These are phyloP conservation scores for Gossypium thurberi DNA, from an alignment of 345 rosid genomes.

Conservation along the genomic window DNA sequence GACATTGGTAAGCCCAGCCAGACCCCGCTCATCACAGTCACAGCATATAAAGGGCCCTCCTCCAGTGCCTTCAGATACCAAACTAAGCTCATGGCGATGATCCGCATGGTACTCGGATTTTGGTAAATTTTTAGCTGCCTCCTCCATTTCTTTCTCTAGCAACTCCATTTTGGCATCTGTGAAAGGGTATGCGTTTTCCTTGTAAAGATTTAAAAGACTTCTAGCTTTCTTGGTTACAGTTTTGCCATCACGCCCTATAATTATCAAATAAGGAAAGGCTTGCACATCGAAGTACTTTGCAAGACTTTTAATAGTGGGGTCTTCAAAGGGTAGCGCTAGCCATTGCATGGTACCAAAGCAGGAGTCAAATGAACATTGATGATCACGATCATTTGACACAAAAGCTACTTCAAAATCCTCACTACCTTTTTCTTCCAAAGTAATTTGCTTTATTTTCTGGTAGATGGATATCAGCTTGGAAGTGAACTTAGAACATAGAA, in stretches of 20 bases:
- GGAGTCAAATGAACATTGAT: slow-evolving; percentile 28
- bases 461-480: slow-evolving; percentile 42
- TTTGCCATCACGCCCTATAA: slow-evolving; percentile 55
- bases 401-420: slow-evolving; percentile 43
- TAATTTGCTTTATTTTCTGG: slow-evolving; percentile 34
- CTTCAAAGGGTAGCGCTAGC: slow-evolving; percentile 47
- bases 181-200: slow-evolving; percentile 49
- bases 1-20: slow-evolving; percentile 58
- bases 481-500: slow-evolving; percentile 42
- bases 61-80: slow-evolving; percentile 48
- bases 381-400: slow-evolving; percentile 36
- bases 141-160: slow-evolving; percentile 41
- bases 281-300: slow-evolving; percentile 40
- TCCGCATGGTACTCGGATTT: slow-evolving; percentile 34
- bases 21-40: slow-evolving; percentile 53
- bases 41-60: slow-evolving; percentile 64
- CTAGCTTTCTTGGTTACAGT: slow-evolving; percentile 45
- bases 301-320: slow-evolving; percentile 26
- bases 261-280: slow-evolving; percentile 44
- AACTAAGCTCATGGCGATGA: slow-evolving; percentile 45
- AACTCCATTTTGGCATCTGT: slow-evolving; percentile 33
- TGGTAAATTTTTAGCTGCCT: slow-evolving; percentile 41
- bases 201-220: slow-evolving; percentile 39
- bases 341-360: slow-evolving; percentile 45
- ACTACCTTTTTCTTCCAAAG: neutral